Percentiles rank a stretch among this genome's conserved stretches.
phyloP scores from a whole-genome alignment of 495 filamentous ascomycete species.

The Tuber borchii region DNA sequence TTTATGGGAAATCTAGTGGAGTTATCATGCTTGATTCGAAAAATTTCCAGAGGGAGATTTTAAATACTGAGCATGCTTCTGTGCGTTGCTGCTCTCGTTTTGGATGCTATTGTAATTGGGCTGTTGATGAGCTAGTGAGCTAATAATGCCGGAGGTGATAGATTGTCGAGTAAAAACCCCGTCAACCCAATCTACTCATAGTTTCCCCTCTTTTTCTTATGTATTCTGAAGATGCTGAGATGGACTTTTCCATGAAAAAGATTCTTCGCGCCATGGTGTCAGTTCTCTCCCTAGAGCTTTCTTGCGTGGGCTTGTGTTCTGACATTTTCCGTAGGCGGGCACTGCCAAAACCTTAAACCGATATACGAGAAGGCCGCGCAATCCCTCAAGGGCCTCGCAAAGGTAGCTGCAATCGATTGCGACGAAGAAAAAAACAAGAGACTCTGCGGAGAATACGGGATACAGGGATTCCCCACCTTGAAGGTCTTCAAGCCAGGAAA shows the following conservation, averaged over 20 bases:
- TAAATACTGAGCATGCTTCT: conserved; percentile 82
- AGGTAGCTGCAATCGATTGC: conserved; percentile 91
- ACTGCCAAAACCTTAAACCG: conserved; percentile 91
- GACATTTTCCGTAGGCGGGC: conserved; percentile 81
- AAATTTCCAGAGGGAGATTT: conserved; percentile 76
- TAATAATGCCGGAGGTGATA: conserved; percentile 38
- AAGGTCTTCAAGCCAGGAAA: conserved; percentile 87
- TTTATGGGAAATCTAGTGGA: conserved; percentile 82
- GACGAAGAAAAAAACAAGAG: conserved; percentile 90
- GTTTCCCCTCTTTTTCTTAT: neutral
- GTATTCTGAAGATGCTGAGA: conserved; percentile 8
- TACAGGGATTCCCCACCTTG: conserved; percentile 92
- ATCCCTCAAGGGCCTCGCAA: conserved; percentile 78
- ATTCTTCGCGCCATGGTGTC: conserved; percentile 42
- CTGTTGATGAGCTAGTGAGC: neutral
- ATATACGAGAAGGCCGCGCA: conserved; percentile 91
- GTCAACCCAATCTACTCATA: conserved; percentile 13
- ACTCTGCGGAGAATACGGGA: conserved; percentile 79
- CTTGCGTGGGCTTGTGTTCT: conserved; percentile 8
- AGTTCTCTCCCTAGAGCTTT: conserved; percentile 14
- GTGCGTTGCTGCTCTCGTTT: conserved; percentile 51
- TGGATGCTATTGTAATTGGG: neutral
- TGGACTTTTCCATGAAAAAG: conserved; percentile 16
- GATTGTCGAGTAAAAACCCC: conserved; percentile 61
- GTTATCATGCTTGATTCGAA: conserved; percentile 81